Percentiles rank a stretch among this genome's conserved stretches.
phyloP scores from a whole-genome alignment of 2,329 filamentous ascomycete species.

The Penicillium verrucosum region DNA sequence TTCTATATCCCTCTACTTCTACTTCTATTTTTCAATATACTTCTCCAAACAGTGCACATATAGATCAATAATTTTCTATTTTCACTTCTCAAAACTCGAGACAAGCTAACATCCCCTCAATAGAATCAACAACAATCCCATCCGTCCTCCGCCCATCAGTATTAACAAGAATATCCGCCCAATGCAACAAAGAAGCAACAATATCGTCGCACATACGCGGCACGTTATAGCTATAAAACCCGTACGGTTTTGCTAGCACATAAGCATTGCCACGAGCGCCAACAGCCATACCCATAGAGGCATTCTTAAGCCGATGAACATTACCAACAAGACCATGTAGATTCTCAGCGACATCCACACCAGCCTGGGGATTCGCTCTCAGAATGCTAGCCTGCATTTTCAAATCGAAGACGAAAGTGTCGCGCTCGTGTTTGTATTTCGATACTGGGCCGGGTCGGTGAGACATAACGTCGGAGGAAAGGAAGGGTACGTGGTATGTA shows the following conservation, averaged over 20 bases:
- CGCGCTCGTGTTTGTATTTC: neutral
- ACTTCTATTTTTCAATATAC: neutral
- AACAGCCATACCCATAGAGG: neutral
- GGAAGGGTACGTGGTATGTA: neutral
- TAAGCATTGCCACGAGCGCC: neutral
- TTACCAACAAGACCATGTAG: conserved; percentile 7
- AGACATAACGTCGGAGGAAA: neutral
- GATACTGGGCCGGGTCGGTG: neutral
- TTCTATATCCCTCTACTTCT: neutral
- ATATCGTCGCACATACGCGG: neutral
- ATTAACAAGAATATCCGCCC: conserved; percentile 5
- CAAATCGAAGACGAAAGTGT: neutral
- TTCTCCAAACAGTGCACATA: neutral
- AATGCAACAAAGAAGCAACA: conserved; percentile 3
- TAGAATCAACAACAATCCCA: neutral
- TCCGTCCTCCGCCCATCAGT: conserved; percentile 3
- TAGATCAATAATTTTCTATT: neutral
- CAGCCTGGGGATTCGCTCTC: conserved; percentile 2
- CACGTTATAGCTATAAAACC: neutral
- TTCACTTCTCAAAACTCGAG: neutral
- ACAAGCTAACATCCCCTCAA: neutral
- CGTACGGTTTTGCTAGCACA: neutral
- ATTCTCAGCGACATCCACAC: conserved; percentile 10
- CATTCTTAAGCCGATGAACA: neutral
- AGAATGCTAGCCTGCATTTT: neutral